Base-by-base conservation (phyloP, 2,329 filamentous ascomycete genomes). In the Colletotrichum neosansevieriae region DNA sequence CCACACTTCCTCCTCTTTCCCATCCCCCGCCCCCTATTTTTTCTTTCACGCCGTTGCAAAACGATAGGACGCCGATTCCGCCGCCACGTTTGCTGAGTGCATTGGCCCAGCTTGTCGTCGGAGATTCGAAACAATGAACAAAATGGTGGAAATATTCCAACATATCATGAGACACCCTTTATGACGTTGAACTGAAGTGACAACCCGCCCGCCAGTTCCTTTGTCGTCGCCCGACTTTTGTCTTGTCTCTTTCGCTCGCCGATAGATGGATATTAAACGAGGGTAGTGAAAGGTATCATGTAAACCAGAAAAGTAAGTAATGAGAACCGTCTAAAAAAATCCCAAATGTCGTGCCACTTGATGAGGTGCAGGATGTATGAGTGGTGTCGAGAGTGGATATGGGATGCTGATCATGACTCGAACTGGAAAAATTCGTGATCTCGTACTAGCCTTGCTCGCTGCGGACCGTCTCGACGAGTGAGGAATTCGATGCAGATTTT, bases 261-360 rank as follows among this genome's bases (percentile, higher is more conserved):
- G 62, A 69, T 67, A 67, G 47, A 44, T 69, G 63, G 57, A 69
- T 68, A 70, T 70, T 70, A 70, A 50, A 70, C 64, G 68, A 70
- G 54, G 54, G 68, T 69, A 68, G 56, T 58, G 59, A 69, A 68
- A 64, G 65, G 65, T 68, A 68, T 68, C 65, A 62, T 68, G 53
- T 45, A 34, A 53, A 51, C 50, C 38, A 38, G 21, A 44, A 10
- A 17, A 38, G 49, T 40, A 3, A 54, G 53, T 17, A 63, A 58
- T 34, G 36, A 17, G 36, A 59, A 59, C 53, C 63, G 63, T 70
- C 67, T 70, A 63, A 42, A 40, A 40, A 53, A 47, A 68, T 36
- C 40, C 53, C 51, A 19, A 13, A 42, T 44, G 42, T 63, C 17
- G 51, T 51, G 32, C 63, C 47, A 60, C 34, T 58, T 21, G 6